A percentile compares a stretch with the other conserved stretches of the same genome.
These are phyloP conservation scores for Ophiostoma sp. DNA, from an alignment of 2,329 filamentous ascomycete species.

Conservation along the genomic window DNA sequence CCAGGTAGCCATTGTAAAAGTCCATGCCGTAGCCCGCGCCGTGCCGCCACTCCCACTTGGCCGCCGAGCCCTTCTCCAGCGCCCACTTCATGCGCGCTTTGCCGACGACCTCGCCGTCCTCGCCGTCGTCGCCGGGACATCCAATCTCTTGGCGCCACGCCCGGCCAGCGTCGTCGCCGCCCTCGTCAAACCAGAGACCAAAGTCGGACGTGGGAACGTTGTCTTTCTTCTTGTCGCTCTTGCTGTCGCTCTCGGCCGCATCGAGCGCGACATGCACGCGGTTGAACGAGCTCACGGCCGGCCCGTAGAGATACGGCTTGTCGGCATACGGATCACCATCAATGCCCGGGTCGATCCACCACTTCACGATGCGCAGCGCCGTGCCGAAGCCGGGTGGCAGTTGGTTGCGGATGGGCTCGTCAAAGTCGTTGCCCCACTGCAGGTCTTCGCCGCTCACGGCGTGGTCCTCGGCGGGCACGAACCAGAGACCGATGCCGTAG, in stretches of 20 bases:
- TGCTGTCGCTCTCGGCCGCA: not conserved
- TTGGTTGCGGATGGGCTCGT: slow-evolving; percentile 77
- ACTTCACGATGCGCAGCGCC: slow-evolving; percentile 78
- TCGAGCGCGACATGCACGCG: slow-evolving; percentile 42
- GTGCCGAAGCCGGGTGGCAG: slow-evolving; percentile 82
- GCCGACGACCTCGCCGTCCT: slow-evolving; percentile 33
- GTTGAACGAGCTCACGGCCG: slow-evolving; percentile 75
- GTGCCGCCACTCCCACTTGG: slow-evolving; percentile 51
- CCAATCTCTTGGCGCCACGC: slow-evolving; percentile 42
- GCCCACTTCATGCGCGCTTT: slow-evolving; percentile 57
- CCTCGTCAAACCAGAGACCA: slow-evolving; percentile 58
- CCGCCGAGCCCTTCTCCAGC: slow-evolving; percentile 43
- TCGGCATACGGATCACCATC: slow-evolving; percentile 89
- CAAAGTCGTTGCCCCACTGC: slow-evolving; percentile 94
- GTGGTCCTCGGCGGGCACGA: slow-evolving; percentile 49
- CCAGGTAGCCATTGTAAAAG: slow-evolving; percentile 89
- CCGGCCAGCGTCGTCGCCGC: slow-evolving; percentile 54
- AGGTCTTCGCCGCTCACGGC: slow-evolving; percentile 63
- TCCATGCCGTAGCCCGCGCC: slow-evolving; percentile 49
- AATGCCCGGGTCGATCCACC: slow-evolving; percentile 84
- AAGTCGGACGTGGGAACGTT: slow-evolving; percentile 36
- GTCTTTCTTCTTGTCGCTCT: not conserved
- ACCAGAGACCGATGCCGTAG: slow-evolving; percentile 76
- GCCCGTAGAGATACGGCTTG: slow-evolving; percentile 77
- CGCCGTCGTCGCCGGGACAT: slow-evolving; percentile 47